Evolutionary conservation across 2,329 filamentous ascomycete species (phyloP).

Genomic region (Karstenula rhodostoma): DNA sequence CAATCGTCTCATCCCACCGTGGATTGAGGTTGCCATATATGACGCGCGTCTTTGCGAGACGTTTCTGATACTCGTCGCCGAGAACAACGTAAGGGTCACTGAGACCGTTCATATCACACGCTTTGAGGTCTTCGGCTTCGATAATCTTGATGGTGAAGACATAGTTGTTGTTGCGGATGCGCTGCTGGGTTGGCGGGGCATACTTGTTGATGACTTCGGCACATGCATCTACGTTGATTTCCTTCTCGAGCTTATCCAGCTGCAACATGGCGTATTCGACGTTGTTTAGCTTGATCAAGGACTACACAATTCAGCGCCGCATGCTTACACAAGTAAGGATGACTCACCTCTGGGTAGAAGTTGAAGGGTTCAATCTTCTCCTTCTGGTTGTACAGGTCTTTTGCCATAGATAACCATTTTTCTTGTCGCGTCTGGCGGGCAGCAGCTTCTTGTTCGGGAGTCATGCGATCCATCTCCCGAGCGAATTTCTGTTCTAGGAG

Average conservation of each 20-base stretch:
- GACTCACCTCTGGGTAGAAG: conserved; percentile 85
- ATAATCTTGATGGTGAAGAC: conserved; percentile 99
- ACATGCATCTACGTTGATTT: conserved; percentile 90
- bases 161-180: conserved; percentile 80
- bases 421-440: conserved; percentile 84
- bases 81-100: conserved; percentile 98
- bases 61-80: conserved; percentile 96
- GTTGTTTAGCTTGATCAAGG: conserved; percentile 97
- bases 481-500: conserved; percentile 84
- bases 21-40: conserved; percentile 91
- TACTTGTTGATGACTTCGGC: conserved; percentile 80
- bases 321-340: neutral
- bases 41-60: conserved; percentile 91
- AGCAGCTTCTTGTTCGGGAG: conserved; percentile 83
- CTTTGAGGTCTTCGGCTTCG: conserved; percentile 95
- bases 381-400: conserved; percentile 90
- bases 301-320: conserved; percentile 61
- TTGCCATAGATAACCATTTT: conserved; percentile 90
- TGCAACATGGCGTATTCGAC: conserved; percentile 94
- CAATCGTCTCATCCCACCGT: conserved; percentile 95
- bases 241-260: conserved; percentile 86
- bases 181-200: conserved; percentile 74
- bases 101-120: conserved; percentile 92
- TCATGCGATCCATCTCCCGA: conserved; percentile 91
- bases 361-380: conserved; percentile 97